A percentile compares a stretch with the other conserved stretches of the same genome.
Conservation (phyloP, 1,139 yeast genomes). For the Petasospora fabianii region DNA sequence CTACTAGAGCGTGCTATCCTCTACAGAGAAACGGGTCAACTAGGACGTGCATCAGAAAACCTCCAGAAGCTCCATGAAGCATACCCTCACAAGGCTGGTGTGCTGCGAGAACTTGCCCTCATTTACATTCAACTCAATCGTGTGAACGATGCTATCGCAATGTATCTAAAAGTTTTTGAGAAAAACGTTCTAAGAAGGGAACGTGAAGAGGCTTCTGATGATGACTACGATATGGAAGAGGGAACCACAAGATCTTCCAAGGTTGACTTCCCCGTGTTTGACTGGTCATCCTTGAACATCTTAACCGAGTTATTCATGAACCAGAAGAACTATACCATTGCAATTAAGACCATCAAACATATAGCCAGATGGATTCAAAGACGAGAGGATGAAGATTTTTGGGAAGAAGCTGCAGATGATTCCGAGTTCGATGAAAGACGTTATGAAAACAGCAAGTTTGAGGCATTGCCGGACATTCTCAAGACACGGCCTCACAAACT, state of each 20-base stretch:
- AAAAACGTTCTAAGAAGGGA: slow-evolving; percentile 39
- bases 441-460: slow-evolving; percentile 40
- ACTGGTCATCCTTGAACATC: slow-evolving; percentile 87
- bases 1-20: slow-evolving; percentile 61
- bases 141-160: slow-evolving; percentile 72
- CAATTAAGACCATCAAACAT: slow-evolving; percentile 60
- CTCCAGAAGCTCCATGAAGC: slow-evolving; percentile 58
- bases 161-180: slow-evolving; percentile 66
- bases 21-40: slow-evolving; percentile 60
- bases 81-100: slow-evolving; percentile 58
- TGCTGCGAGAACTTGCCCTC: slow-evolving; percentile 72
- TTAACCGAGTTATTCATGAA: slow-evolving; percentile 73
- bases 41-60: slow-evolving; percentile 72
- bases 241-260: slow-evolving; percentile 13
- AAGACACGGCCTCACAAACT: slow-evolving; percentile 44
- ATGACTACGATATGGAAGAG: slow-evolving; percentile 4
- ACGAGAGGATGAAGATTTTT: slow-evolving; percentile 68
- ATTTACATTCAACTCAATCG: slow-evolving; percentile 74
- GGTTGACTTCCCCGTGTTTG: slow-evolving; percentile 46
- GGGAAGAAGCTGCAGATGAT: slow-evolving; percentile 79
- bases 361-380: slow-evolving; percentile 83
- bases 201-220: slow-evolving; percentile 11
- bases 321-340: slow-evolving; percentile 60
- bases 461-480: slow-evolving; percentile 35
- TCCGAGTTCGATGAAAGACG: slow-evolving; percentile 78